phyloP scores from a whole-genome alignment of 495 filamentous ascomycete genomes.

The Xylaria grammica region DNA sequence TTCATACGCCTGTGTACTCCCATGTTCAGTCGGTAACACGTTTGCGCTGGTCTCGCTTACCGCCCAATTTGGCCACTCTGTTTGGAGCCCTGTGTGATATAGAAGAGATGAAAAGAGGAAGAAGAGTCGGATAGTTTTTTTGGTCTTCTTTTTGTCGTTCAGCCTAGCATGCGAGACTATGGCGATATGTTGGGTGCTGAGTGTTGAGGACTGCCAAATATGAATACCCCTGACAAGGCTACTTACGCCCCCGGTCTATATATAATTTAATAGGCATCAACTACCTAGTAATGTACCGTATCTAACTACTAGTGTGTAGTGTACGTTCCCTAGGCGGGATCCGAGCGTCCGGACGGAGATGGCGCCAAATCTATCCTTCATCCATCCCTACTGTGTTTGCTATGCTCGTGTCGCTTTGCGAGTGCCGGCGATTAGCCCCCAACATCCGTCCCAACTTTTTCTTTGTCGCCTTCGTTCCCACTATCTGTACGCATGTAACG shows the following conservation, averaged over 20 bases:
- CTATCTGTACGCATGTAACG: too few species aligned
- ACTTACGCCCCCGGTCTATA: too few species aligned
- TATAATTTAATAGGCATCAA: too few species aligned
- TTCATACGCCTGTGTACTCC: background rate
- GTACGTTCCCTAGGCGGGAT: too few species aligned
- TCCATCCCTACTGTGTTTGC: too few species aligned
- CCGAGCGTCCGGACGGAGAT: background rate
- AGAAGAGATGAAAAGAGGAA: background rate
- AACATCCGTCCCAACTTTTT: background rate
- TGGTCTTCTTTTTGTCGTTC: background rate
- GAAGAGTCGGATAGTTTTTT: background rate
- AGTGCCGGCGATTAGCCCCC: background rate
- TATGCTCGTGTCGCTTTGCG: background rate
- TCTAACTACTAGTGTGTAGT: too few species aligned
- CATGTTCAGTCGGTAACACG: too few species aligned
- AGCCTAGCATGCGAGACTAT: background rate
- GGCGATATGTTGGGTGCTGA: too few species aligned
- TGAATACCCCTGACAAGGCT: too few species aligned
- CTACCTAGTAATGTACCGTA: too few species aligned
- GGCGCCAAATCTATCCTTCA: background rate
- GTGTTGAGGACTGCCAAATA: too few species aligned
- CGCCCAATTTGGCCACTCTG: slow-evolving; percentile 14
- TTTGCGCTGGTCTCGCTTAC: background rate
- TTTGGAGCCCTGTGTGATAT: background rate
- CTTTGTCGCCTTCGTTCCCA: background rate